These are phyloP conservation scores for Alternaria ventricosa DNA, from an alignment of 2,329 filamentous ascomycete genomes.

Conservation along the genomic window DNA sequence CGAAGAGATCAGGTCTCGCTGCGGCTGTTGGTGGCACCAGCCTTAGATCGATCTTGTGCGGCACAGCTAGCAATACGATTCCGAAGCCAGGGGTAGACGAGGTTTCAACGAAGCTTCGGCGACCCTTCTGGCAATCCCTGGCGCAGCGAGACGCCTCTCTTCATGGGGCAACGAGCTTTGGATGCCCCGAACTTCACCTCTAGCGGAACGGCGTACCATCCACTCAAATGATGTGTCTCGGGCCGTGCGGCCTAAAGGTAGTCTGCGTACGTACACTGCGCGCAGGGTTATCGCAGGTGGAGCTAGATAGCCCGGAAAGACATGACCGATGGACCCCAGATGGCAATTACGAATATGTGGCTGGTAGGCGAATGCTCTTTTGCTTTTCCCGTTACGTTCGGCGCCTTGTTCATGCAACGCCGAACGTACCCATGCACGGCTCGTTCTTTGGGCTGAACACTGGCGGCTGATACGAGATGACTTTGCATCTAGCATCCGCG, in stretches of 20 bases:
- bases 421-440: neutral
- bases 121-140: neutral
- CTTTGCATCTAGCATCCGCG: neutral
- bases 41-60: neutral
- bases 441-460: neutral
- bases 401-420: slow-evolving; percentile 3
- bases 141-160: neutral
- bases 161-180: neutral
- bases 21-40: neutral
- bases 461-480: neutral
- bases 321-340: neutral
- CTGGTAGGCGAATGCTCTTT: slow-evolving; percentile 4
- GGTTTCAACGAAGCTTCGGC: neutral
- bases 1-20: neutral
- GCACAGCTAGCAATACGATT: neutral
- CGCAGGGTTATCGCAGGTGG: neutral
- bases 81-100: slow-evolving; percentile 2
- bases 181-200: neutral
- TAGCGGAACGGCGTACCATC: slow-evolving; percentile 1
- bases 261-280: neutral
- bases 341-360: neutral
- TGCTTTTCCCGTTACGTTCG: slow-evolving; percentile 10
- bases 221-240: neutral
- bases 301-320: neutral
- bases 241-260: neutral